Conservation (phyloP, 306 rosid genomes). For the Begonia peltatifolia region DNA sequence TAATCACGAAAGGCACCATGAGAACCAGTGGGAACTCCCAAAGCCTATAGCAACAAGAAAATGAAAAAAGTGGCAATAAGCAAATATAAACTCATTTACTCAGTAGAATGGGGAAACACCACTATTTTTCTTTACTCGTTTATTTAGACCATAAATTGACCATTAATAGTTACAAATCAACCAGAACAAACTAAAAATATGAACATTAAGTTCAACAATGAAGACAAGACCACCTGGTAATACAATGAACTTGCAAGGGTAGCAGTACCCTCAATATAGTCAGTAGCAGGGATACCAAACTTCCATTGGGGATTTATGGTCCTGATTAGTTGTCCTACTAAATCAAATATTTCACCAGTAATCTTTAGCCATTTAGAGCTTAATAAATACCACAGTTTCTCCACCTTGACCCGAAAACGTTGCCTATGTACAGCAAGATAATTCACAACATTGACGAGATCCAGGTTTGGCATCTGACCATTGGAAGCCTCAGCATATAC, state of each 20-base stretch:
- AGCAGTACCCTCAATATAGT: constrained; percentile 77
- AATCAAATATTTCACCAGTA: constrained; percentile 62
- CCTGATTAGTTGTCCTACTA: constrained; percentile 41
- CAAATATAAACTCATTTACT: neutral
- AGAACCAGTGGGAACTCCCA: constrained; percentile 89
- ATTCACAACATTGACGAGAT: constrained; percentile 81
- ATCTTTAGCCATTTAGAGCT: constrained; percentile 52
- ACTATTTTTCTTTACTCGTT: neutral
- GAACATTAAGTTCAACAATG: neutral
- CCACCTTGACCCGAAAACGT: constrained; percentile 64
- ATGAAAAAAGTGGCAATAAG: constrained; percentile 7
- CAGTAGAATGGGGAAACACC: constrained; percentile 1
- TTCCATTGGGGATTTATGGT: constrained; percentile 68
- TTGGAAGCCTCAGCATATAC: constrained; percentile 87
- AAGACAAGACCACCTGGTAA: constrained; percentile 44
- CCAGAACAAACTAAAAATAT: neutral
- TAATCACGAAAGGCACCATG: constrained; percentile 97
- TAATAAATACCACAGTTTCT: constrained; percentile 51
- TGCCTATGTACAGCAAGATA: constrained; percentile 77
- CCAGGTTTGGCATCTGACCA: constrained; percentile 96
- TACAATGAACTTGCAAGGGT: constrained; percentile 92
- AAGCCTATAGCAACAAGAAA: constrained; percentile 39
- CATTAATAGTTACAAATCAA: neutral
- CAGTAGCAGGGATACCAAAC: constrained; percentile 77
- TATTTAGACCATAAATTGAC: constrained; percentile 1